These are phyloP conservation scores for Dissophora ornata DNA, from an alignment of 192 early-diverging fungal species.

Conservation along the genomic window DNA sequence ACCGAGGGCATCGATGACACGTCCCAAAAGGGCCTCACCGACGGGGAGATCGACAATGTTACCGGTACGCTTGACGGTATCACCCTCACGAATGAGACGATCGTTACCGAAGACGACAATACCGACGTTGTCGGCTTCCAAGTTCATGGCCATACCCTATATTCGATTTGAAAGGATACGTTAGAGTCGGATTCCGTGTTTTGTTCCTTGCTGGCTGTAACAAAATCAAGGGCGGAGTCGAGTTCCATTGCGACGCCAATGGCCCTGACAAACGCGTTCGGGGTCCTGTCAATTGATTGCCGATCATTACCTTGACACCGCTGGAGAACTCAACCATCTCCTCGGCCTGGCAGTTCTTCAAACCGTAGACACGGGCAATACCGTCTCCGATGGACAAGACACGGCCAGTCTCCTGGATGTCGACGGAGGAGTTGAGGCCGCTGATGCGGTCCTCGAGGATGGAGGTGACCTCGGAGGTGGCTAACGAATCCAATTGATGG, in stretches of 20 bases:
- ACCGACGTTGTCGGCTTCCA: slow-evolving; percentile 99
- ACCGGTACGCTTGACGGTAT: slow-evolving; percentile 99
- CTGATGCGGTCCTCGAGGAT: slow-evolving; percentile 98
- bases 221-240: no score
- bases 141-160: slow-evolving; percentile 99
- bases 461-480: slow-evolving; percentile 95
- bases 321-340: slow-evolving; percentile 99
- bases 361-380: slow-evolving; percentile 99
- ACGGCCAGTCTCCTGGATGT: slow-evolving; percentile 98
- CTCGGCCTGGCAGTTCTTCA: slow-evolving; percentile 98
- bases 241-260: no score
- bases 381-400: slow-evolving; percentile 99
- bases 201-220: background rate
- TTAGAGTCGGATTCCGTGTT: background rate
- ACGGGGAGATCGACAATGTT: slow-evolving; percentile 99
- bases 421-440: slow-evolving; percentile 82
- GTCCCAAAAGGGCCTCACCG: slow-evolving; percentile 94
- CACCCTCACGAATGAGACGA: slow-evolving; percentile 99
- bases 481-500: slow-evolving; percentile 23
- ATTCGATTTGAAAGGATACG: no score
- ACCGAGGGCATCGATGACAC: slow-evolving; percentile 98
- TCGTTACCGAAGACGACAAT: slow-evolving; percentile 99
- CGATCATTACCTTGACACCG: slow-evolving; percentile 95
- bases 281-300: no score
- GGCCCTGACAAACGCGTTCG: no score